Evolutionary conservation across 1,284 basidiomycete species (phyloP).

Genomic region (Rugosomyces carneus): DNA sequence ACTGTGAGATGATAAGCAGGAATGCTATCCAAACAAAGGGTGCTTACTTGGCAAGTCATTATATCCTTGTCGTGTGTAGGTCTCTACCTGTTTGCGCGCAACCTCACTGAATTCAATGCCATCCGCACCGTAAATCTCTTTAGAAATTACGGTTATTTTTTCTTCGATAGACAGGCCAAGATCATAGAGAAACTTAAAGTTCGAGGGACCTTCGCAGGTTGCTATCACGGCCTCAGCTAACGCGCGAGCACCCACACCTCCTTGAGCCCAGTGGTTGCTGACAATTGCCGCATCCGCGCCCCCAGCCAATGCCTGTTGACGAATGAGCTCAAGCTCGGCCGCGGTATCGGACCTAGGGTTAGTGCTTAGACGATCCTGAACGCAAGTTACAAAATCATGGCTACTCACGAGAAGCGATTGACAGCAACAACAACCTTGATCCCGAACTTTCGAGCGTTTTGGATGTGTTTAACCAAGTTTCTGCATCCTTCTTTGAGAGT

Average conservation of each 20-base stretch:
- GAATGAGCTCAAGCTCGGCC: slow-evolving; percentile 86
- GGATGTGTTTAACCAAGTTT: slow-evolving; percentile 91
- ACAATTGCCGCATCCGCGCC: slow-evolving; percentile 96
- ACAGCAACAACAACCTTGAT: slow-evolving; percentile 96
- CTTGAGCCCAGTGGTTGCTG: slow-evolving; percentile 95
- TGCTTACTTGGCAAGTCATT: slow-evolving; percentile 70
- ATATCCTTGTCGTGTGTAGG: slow-evolving; percentile 90
- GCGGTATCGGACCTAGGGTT: slow-evolving; percentile 74
- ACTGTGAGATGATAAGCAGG: slow-evolving; percentile 38
- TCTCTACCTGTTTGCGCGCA: slow-evolving; percentile 84
- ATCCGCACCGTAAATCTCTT: slow-evolving; percentile 88
- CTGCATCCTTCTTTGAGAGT: slow-evolving; percentile 89
- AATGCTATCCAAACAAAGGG: slow-evolving; percentile 6
- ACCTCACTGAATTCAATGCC: slow-evolving; percentile 81
- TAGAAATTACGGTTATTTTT: slow-evolving; percentile 85
- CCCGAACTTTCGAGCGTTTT: slow-evolving; percentile 94
- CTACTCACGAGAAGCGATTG: slow-evolving; percentile 87
- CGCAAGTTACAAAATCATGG: slow-evolving; percentile 1
- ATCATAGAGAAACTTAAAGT: slow-evolving; percentile 90
- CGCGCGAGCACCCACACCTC: slow-evolving; percentile 82
- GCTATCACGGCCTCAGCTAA: slow-evolving; percentile 85
- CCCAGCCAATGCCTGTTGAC: slow-evolving; percentile 72
- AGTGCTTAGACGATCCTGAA: slow-evolving; percentile 3
- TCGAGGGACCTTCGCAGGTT: slow-evolving; percentile 77
- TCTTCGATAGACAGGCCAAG: slow-evolving; percentile 77